phyloP scores from a whole-genome alignment of 805 yeast genomes.

The Lipomyces oligophaga region DNA sequence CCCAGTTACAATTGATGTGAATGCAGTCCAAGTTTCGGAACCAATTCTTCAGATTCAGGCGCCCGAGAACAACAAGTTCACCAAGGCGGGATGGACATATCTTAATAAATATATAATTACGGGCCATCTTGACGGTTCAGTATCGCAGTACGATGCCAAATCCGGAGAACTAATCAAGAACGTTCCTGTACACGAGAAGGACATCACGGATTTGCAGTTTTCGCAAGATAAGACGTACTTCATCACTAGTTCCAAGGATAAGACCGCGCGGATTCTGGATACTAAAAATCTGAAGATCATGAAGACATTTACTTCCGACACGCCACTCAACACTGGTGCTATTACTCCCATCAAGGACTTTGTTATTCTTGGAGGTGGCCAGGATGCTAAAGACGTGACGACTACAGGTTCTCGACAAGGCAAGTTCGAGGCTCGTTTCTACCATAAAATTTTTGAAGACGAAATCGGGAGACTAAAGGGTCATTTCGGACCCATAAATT shows the following conservation, averaged over 20 bases:
- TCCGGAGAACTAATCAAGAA: slow-evolving; percentile 67
- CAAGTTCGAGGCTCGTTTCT: slow-evolving; percentile 93
- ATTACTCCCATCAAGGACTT: slow-evolving; percentile 90
- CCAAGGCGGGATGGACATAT: slow-evolving; percentile 85
- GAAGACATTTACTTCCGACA: slow-evolving; percentile 78
- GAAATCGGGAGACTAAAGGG: slow-evolving; percentile 97
- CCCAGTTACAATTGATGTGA: slow-evolving; percentile 52
- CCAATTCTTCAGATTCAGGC: slow-evolving; percentile 35
- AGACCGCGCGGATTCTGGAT: slow-evolving; percentile 72
- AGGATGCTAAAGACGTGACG: slow-evolving; percentile 96
- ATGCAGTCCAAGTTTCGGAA: slow-evolving; percentile 29
- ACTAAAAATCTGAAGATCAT: slow-evolving; percentile 67
- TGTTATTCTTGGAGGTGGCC: slow-evolving; percentile 97
- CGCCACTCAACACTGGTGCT: slow-evolving; percentile 93
- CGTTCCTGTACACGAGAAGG: slow-evolving; percentile 65
- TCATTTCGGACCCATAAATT: slow-evolving; percentile 97
- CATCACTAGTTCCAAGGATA: slow-evolving; percentile 89
- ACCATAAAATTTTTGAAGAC: slow-evolving; percentile 90
- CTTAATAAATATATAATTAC: slow-evolving; percentile 58
- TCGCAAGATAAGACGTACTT: slow-evolving; percentile 83
- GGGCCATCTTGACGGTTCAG: slow-evolving; percentile 82
- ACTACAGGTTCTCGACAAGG: slow-evolving; percentile 94
- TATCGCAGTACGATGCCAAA: slow-evolving; percentile 71
- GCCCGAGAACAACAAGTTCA: slow-evolving; percentile 47
- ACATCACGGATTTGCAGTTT: slow-evolving; percentile 84